Conservation (phyloP, 2,329 filamentous ascomycete genomes). For the Helotiales sp. region DNA sequence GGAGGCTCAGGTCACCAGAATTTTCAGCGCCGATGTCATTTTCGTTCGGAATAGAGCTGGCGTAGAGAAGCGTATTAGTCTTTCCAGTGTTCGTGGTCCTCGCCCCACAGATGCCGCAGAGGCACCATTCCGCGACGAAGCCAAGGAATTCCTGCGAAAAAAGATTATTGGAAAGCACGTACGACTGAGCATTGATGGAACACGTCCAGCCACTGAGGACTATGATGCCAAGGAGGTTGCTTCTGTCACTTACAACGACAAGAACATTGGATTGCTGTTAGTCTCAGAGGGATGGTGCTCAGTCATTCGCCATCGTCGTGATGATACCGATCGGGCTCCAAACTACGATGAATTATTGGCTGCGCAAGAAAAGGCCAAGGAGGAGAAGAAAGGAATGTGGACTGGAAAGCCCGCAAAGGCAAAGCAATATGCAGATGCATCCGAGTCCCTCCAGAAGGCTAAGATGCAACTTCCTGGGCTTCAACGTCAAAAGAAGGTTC, state of each 20-base stretch:
- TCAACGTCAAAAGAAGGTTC: slow-evolving; percentile 88
- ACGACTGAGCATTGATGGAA: slow-evolving; percentile 85
- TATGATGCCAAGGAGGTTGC: slow-evolving; percentile 96
- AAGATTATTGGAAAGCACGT: slow-evolving; percentile 96
- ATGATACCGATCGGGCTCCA: slow-evolving; percentile 90
- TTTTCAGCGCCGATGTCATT: slow-evolving; percentile 88
- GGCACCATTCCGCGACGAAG: slow-evolving; percentile 86
- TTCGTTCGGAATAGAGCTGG: slow-evolving; percentile 85
- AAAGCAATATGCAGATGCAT: slow-evolving; percentile 86
- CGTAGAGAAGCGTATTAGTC: slow-evolving; percentile 83
- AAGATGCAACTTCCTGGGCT: slow-evolving; percentile 90
- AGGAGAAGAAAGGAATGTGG: slow-evolving; percentile 94
- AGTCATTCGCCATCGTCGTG: slow-evolving; percentile 92
- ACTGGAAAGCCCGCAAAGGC: slow-evolving; percentile 83
- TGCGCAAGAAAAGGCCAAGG: slow-evolving; percentile 82
- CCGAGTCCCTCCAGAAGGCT: slow-evolving; percentile 90
- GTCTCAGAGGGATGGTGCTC: slow-evolving; percentile 95
- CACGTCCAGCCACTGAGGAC: slow-evolving; percentile 84
- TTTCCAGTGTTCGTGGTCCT: slow-evolving; percentile 94
- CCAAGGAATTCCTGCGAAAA: slow-evolving; percentile 95
- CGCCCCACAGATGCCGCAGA: slow-evolving; percentile 86
- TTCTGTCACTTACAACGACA: slow-evolving; percentile 80
- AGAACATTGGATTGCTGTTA: slow-evolving; percentile 82
- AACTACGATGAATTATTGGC: slow-evolving; percentile 90
- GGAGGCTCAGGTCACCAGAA: slow-evolving; percentile 83